A percentile compares a stretch with the other conserved stretches of the same genome.
phyloP scores from a whole-genome alignment of 148 eudicot genomes.

The Salicornia ramosissima region DNA sequence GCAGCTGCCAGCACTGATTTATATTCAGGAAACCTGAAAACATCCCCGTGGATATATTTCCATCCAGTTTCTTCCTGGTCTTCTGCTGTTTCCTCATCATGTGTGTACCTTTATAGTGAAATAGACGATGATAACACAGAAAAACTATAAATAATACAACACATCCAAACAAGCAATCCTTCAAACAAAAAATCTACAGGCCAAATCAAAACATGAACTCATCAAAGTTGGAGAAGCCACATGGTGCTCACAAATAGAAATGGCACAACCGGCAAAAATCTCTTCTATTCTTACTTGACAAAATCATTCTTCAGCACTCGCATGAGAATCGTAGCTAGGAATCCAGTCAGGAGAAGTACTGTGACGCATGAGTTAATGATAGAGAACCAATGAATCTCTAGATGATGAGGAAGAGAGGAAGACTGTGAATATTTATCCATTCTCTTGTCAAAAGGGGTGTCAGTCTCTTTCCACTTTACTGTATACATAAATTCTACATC shows the following conservation, averaged over 20 bases:
- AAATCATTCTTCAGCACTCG: constrained; percentile 69
- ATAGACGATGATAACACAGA: not conserved
- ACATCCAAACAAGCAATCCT: not conserved
- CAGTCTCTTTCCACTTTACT: constrained; percentile 60
- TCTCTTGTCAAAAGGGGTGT: constrained; percentile 48
- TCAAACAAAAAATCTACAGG: not conserved
- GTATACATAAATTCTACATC: constrained; percentile 58
- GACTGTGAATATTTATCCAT: constrained; percentile 69
- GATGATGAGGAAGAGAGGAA: constrained; percentile 61
- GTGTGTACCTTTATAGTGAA: constrained; percentile 54
- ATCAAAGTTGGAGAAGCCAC: not conserved
- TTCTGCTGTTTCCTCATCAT: constrained; percentile 75
- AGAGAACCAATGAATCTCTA: constrained; percentile 73
- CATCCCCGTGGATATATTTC: constrained; percentile 87
- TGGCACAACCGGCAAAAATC: not conserved
- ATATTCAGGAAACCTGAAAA: constrained; percentile 66
- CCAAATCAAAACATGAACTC: not conserved
- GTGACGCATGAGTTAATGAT: constrained; percentile 69
- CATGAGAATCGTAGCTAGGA: constrained; percentile 71
- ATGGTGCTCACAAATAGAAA: not conserved
- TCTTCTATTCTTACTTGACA: constrained; percentile 48
- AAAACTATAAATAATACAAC: not conserved
- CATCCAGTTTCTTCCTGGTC: constrained; percentile 90
- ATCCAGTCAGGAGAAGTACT: constrained; percentile 68
- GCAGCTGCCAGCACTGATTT: constrained; percentile 75